phyloP scores from a whole-genome alignment of 164 flowering plant species.

The Warburgia ugandensis region DNA sequence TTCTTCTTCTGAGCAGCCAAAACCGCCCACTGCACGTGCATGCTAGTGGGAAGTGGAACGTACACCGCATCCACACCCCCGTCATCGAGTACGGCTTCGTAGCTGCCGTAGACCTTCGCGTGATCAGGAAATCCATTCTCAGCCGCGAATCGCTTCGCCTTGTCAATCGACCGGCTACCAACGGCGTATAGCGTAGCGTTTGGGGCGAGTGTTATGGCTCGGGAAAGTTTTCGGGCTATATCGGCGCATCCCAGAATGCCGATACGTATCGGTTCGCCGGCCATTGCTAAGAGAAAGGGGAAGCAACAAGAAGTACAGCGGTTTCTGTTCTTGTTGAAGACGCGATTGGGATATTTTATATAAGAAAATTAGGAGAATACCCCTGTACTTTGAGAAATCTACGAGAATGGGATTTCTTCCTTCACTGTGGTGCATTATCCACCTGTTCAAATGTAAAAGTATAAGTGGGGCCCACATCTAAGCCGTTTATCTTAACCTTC shows the following conservation, averaged over 20 bases:
- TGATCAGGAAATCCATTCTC: slow-evolving; percentile 38
- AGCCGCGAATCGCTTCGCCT: slow-evolving; percentile 37
- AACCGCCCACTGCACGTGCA: slow-evolving; percentile 53
- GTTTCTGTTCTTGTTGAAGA: no score
- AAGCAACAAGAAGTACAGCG: no score
- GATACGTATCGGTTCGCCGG: slow-evolving; percentile 25
- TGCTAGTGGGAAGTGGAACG: slow-evolving; percentile 54
- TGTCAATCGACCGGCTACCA: slow-evolving; percentile 56
- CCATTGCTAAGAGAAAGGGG: no score
- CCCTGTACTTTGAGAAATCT: no score
- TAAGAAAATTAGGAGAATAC: no score
- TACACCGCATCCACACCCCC: slow-evolving; percentile 59
- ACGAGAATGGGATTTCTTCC: no score
- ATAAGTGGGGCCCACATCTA: no score
- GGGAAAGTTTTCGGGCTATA: slow-evolving; percentile 48
- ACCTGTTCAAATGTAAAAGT: no score
- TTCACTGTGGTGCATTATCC: no score
- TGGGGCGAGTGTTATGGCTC: slow-evolving; percentile 52
- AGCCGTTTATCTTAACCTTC: no score
- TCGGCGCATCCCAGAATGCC: slow-evolving; percentile 60
- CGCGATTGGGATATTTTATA: no score
- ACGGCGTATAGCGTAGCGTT: slow-evolving; percentile 40
- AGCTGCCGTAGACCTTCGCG: slow-evolving; percentile 45
- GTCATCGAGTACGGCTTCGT: slow-evolving; percentile 58
- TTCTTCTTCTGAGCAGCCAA: slow-evolving; percentile 51